Percentiles rank a stretch among this genome's conserved stretches.
Evolutionary conservation across 2,329 filamentous ascomycete species (phyloP).

Genomic region (Arthrinium phaeospermum): DNA sequence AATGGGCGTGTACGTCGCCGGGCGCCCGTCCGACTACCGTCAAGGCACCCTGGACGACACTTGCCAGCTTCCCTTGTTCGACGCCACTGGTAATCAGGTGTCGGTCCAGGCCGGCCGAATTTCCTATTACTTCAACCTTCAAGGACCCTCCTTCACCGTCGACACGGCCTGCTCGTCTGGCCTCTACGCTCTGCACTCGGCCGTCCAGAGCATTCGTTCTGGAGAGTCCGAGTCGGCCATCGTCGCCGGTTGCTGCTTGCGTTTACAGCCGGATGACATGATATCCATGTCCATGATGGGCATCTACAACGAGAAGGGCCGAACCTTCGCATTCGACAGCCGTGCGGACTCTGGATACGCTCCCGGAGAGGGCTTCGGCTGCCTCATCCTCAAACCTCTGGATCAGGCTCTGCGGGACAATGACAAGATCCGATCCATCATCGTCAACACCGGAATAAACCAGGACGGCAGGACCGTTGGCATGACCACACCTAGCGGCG

Average conservation of each 20-base stretch:
- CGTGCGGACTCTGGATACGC: conserved; percentile 23
- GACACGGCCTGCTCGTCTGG: conserved; percentile 32
- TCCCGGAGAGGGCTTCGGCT: conserved; percentile 22
- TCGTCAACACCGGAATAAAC: conserved; percentile 20
- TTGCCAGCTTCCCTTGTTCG: conserved; percentile 34
- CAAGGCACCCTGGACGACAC: conserved; percentile 26
- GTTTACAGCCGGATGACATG: background rate
- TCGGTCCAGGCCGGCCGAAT: conserved; percentile 31
- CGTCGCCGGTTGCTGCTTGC: conserved; percentile 20
- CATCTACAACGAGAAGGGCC: conserved; percentile 14
- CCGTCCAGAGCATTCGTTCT: conserved; percentile 28
- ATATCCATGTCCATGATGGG: conserved; percentile 21
- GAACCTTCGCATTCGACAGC: conserved; percentile 19
- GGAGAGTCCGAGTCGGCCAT: conserved; percentile 18
- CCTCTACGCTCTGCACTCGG: conserved; percentile 27
- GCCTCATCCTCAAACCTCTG: conserved; percentile 21
- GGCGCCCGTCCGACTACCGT: conserved; percentile 29
- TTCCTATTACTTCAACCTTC: conserved; percentile 29
- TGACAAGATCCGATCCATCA: conserved; percentile 22
- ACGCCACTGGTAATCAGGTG: conserved; percentile 32
- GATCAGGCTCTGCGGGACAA: conserved; percentile 19
- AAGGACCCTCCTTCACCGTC: conserved; percentile 29
- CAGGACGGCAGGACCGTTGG: conserved; percentile 27
- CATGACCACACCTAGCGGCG: conserved; percentile 36
- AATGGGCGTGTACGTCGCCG: conserved; percentile 41